Evolutionary conservation across 2,329 filamentous ascomycete genomes (phyloP), one percentile per base, ranked within the genome.

Genomic region (Fusarium heterosporum): DNA sequence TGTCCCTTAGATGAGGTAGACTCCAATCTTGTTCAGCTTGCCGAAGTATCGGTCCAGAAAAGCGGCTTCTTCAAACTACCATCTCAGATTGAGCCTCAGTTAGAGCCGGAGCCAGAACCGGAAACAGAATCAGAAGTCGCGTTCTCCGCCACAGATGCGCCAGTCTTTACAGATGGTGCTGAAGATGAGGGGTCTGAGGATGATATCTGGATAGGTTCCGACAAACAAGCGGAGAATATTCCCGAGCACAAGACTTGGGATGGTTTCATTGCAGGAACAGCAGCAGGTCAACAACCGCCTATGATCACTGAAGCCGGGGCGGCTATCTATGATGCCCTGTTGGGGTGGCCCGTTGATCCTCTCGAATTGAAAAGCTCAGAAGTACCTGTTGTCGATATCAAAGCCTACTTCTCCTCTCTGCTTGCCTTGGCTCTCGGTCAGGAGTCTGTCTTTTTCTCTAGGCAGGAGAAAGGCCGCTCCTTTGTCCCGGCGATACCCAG

Each of bases 291-390:
- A 78, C 82, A 54, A 39, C 83, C 86, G 2, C 76, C 84, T 3
- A 89, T 91, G 64, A 78, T 93, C 13, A 89, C 88, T 4, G 92
- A 96, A 77, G 87, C 89, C 28, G 90, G 90, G 0, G 81, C 89
- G 2, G 76, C 76, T 11, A 83, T 85, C 3, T 92, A 92, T 61
- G 90, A 95, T 78, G 86, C 89, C 8, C 81, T 88, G 4, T 69
- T 91, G 5, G 71, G 74, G 64, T 76, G 78, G 47, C 66, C 74
- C 17, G 75, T 75, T 26, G 85, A 83, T 62, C 80, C 76, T 53
- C 72, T 82, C 32, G 69, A 68, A 38, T 69, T 81, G 30, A 74
- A 68, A 43, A 83, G 82, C 32, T 72, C 73, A 9, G 72, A 78
- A 4, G 74, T 80, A 8, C 74, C 80, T 13, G 73, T 85, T 12